phyloP scores from a whole-genome alignment of 192 early-diverging fungal genomes.

The Coemansia sp. region DNA sequence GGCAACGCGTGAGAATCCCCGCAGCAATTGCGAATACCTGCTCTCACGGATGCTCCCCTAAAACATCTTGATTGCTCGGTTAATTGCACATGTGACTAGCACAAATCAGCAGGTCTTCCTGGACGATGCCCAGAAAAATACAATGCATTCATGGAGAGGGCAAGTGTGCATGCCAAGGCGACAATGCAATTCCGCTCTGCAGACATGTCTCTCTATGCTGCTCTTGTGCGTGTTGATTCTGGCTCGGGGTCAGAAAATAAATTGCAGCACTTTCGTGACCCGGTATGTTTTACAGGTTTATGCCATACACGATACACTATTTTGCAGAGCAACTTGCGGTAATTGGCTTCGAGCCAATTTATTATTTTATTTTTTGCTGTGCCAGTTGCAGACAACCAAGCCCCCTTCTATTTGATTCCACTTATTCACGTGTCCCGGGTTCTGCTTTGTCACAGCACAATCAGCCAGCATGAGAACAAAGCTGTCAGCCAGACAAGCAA shows the following conservation, averaged over 20 bases:
- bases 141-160: not conserved
- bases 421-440: conserved; percentile 2
- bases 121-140: not conserved
- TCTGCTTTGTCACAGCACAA: conserved; percentile 3
- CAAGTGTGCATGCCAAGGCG: not conserved
- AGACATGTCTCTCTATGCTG: conserved; percentile 3
- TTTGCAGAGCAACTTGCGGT: not conserved
- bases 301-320: not conserved
- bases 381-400: conserved; percentile 4
- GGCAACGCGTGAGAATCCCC: not conserved
- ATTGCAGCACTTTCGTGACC: not conserved
- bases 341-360: not conserved
- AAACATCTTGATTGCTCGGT: not conserved
- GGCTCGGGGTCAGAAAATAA: not conserved
- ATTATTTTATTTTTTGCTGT: not conserved
- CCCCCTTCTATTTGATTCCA: not conserved
- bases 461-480: not conserved
- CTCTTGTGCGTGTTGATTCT: not conserved
- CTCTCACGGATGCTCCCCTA: not conserved
- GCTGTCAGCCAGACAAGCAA: not conserved
- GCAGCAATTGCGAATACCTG: not conserved
- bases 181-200: conserved; percentile 4
- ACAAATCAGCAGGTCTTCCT: not conserved
- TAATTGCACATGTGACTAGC: not conserved
- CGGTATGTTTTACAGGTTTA: not conserved